Base-by-base conservation (phyloP, 352 stramenopile genomes). In the Phytophthora litchii region DNA sequence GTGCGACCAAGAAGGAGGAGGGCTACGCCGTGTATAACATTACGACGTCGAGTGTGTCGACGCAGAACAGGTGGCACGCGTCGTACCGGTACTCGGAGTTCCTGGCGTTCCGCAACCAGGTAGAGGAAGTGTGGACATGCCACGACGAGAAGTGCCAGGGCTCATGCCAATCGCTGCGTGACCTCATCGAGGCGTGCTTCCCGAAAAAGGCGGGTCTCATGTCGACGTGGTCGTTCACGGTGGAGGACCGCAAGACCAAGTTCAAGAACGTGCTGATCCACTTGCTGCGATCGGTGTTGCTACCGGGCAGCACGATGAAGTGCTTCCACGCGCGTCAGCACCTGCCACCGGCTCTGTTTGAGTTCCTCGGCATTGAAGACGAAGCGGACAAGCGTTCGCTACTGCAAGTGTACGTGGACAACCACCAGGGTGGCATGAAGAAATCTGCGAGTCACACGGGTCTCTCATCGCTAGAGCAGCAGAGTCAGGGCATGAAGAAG, bases 41-140 rank as follows among this genome's bases (percentile, higher is more conserved):
- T 60, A 74, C 58, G 41, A 80, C 82, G 52, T 70, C 72, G 20
- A 85, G 76, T 50, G 56, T 84, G 19, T 65, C 72, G 23, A 76
- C 74, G 32, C 73, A 86, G 57, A 74, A 80, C 64, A 57, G 58
- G 44, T 86, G 76, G 74, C 62, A 61, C 13, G 75, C 82, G 23
- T 73, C 76, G 49, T 89, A 86, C 72, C 78, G 75, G 16, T 86
- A 83, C 75, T 88, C 75, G 29, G 76, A 88, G 67, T 86, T 91
- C 48, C 61, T 75, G 52, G 67, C 74, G 10, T 85, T 91, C 66
- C 81, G 80, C 53, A 72, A 60, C 65, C 67, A 80, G 43, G 62
- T 91, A 40, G 69, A 82, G 17, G 69, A 88, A 43, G 54, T 80
- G 31, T 74, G 70, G 70, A 89, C 81, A 21, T 91, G 81, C 57